These are phyloP conservation scores for Chaetomium sp. DNA, from an alignment of 2,329 filamentous ascomycete species.

Conservation along the genomic window DNA sequence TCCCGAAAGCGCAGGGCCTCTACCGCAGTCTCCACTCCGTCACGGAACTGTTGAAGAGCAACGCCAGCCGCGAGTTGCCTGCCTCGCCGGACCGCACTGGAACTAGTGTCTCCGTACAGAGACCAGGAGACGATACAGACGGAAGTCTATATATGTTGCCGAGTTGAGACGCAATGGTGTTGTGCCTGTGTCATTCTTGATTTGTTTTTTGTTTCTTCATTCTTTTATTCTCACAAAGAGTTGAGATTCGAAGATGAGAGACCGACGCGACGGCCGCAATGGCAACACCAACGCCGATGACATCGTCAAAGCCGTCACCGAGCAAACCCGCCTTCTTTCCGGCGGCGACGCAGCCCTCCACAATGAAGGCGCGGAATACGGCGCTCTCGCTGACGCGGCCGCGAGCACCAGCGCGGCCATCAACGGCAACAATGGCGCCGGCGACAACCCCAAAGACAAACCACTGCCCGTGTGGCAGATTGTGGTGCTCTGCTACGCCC, in stretches of 20 bases:
- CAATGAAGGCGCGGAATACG: slow-evolving; percentile 17
- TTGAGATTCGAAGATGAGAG: neutral
- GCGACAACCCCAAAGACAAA: slow-evolving; percentile 32
- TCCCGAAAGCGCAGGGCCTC: too few species aligned
- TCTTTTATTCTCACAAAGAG: neutral
- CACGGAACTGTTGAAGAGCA: too few species aligned
- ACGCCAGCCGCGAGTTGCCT: too few species aligned
- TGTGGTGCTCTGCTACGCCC: slow-evolving; percentile 64
- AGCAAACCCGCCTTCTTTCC: slow-evolving; percentile 29
- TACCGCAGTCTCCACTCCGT: too few species aligned
- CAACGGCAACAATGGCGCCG: slow-evolving; percentile 2
- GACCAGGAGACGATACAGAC: too few species aligned
- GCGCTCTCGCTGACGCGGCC: neutral
- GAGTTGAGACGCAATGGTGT: too few species aligned
- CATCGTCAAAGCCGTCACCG: slow-evolving; percentile 17
- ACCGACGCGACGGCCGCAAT: neutral
- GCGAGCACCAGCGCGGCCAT: too few species aligned
- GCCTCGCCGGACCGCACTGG: too few species aligned
- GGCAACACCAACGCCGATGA: slow-evolving; percentile 3
- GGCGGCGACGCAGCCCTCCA: slow-evolving; percentile 14
- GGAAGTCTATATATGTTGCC: too few species aligned
- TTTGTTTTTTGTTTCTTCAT: too few species aligned
- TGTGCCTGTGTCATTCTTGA: too few species aligned
- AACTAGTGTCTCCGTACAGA: too few species aligned
- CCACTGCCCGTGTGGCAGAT: slow-evolving; percentile 60